Evolutionary conservation across 768 basidiomycete species (phyloP), one percentile per base, ranked within the genome.

Genomic region (Hericium rajendrae): DNA sequence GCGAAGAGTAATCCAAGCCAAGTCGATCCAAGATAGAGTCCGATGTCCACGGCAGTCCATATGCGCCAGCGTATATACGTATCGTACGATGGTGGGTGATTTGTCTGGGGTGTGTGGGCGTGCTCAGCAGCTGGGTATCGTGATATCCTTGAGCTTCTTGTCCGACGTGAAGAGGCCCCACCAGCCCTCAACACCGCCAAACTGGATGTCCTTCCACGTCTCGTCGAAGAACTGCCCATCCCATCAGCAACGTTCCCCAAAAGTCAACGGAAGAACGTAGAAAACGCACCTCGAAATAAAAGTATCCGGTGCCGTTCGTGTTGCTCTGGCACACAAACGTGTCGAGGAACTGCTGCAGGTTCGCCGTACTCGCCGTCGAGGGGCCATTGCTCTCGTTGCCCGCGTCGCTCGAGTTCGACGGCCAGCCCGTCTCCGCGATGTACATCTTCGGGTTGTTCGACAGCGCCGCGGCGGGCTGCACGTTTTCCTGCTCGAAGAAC

Each of bases 381-480:
- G 84, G 78, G 0, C 91, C 92, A 65, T 91, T 84, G 56, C 72
- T 84, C 32, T 71, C 79, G 60, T 81, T 80, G 16, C 73, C 75
- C 3, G 63, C 72, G 59, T 84, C 80, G 4, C 81, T 83, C 4
- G 88, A 86, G 62, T 77, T 67, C 85, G 88, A 80, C 37, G 91
- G 86, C 86, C 86, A 88, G 54, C 89, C 89, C 13, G 94, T 97
- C 76, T 99, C 97, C 0, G 95, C 97, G 59, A 98, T 97, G 71
- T 82, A 94, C 79, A 91, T 85, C 48, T 75, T 67, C 0, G 94
- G 92, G 4, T 80, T 76, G 69, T 94, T 95, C 4, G 81, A n/a
- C 20, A 88, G 74, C 0, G 60, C 54, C 9, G 71, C 61, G 0
- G 91, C 87, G n/a, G 72, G 66, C 6, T 63, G 70, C 5, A 91